Evolutionary conservation across 2,329 filamentous ascomycete species (phyloP), one percentile per base, ranked within the genome.

Genomic region (Ascochyta rabiei): DNA sequence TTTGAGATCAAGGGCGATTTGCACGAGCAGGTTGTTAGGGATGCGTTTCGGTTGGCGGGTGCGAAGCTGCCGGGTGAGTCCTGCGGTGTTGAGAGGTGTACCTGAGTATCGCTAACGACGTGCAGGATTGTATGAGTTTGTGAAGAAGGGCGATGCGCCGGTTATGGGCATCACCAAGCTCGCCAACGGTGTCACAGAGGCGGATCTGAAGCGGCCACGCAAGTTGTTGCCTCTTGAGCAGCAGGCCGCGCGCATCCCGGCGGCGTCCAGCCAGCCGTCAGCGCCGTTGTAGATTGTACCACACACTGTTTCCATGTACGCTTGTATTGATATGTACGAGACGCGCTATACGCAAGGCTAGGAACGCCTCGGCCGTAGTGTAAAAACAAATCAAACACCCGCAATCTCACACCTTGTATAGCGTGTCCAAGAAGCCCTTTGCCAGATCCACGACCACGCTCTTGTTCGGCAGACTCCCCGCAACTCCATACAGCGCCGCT

Each of bases 111-210:
- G 28, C 16, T 47, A 16, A 61, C 63, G 74, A 16, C 4, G 48
- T 6, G 13, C 50, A 89, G 89, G 90, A 2, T 82, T 89, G 72
- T 99, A 91, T 80, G 92, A 97, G 72, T 96, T 98, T 72, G 92
- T 97, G 30, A 91, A 88, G 81, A 97, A 91, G 78, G 92, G 91
- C 7, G 95, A 97, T 67, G 82, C 92, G 2, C 87, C 95, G 0
- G 85, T 96, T 33, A 93, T 99, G 72, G 95, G 95, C 26, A 86
- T 97, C 60, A 98, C 93, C 18, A 97, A 96, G 77, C 78, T 99
- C 49, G 86, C 83, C 33, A 82, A 91, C 56, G 92, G 92, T 8
- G 76, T 96, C 24, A 96, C 92, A 19, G 77, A 93, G 68, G 91
- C 93, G 66, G 88, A 89, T 37, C 79, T 99, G 72, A 95, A 91